phyloP scores from a whole-genome alignment of 108 stramenopile species.

The Nannochloropsis granulata region DNA sequence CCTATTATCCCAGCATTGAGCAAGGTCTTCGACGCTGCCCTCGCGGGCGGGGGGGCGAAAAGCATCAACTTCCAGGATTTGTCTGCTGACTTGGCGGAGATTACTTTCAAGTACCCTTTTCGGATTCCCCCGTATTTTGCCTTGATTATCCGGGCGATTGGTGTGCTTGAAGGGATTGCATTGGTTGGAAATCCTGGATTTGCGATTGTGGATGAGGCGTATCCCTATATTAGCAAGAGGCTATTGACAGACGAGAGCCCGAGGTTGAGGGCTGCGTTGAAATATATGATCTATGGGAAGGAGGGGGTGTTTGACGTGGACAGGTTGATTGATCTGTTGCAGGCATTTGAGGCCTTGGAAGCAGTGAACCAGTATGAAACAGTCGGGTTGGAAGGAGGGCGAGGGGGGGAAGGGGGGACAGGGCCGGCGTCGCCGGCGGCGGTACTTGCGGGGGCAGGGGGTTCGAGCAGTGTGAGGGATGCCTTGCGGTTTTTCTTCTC shows the following conservation, averaged over 20 bases:
- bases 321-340: slow-evolving; percentile 70
- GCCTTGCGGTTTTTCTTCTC: slow-evolving; percentile 78
- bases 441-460: slow-evolving; percentile 53
- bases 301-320: slow-evolving; percentile 77
- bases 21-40: slow-evolving; percentile 78
- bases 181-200: slow-evolving; percentile 85
- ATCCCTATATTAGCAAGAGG: slow-evolving; percentile 74
- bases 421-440: slow-evolving; percentile 46
- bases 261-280: slow-evolving; percentile 56
- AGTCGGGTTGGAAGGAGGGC: slow-evolving; percentile 52
- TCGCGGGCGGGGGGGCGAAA: slow-evolving; percentile 89
- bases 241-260: slow-evolving; percentile 74
- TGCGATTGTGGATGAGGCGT: slow-evolving; percentile 84
- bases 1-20: slow-evolving; percentile 83
- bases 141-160: slow-evolving; percentile 74
- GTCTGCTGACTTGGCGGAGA: slow-evolving; percentile 75
- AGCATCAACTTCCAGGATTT: slow-evolving; percentile 83
- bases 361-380: slow-evolving; percentile 55
- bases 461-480: slow-evolving; percentile 42
- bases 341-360: slow-evolving; percentile 59
- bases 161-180: slow-evolving; percentile 81
- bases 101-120: slow-evolving; percentile 76
- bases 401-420: slow-evolving; percentile 48
- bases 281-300: slow-evolving; percentile 85
- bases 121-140: slow-evolving; percentile 85